These are phyloP conservation scores for Serendipita sp. DNA, from an alignment of 768 basidiomycete genomes.

Conservation along the genomic window DNA sequence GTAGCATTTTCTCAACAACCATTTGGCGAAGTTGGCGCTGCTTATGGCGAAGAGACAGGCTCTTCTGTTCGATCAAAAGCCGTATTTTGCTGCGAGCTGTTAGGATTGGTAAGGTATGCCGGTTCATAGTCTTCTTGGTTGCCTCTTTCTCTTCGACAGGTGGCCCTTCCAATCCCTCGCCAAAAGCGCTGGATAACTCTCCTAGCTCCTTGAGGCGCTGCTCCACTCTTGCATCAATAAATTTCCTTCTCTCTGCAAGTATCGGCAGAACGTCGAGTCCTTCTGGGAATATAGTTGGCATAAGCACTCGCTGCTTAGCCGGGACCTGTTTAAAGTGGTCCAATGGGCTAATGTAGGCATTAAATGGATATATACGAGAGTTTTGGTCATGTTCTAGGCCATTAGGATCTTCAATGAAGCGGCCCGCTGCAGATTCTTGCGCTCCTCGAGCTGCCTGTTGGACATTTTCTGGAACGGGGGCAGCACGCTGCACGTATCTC, in stretches of 20 bases:
- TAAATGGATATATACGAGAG: slow-evolving; percentile 82
- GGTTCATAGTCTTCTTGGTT: slow-evolving; percentile 7
- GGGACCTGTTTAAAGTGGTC: slow-evolving; percentile 52
- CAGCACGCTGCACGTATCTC: slow-evolving; percentile 48
- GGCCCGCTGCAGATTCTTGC: slow-evolving; percentile 43
- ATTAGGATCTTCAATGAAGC: slow-evolving; percentile 19
- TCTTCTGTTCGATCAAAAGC: slow-evolving; percentile 86
- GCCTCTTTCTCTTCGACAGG: slow-evolving; percentile 23
- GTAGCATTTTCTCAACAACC: slow-evolving; percentile 73
- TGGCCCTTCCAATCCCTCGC: slow-evolving; percentile 52
- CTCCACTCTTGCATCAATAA: slow-evolving; percentile 72
- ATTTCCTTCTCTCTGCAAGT: slow-evolving; percentile 80
- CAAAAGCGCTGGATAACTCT: slow-evolving; percentile 58
- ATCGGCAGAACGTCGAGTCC: slow-evolving; percentile 88
- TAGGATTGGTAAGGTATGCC: slow-evolving; percentile 30
- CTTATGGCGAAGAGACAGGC: slow-evolving; percentile 74
- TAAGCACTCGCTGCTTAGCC: slow-evolving; percentile 59
- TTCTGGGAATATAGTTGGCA: slow-evolving; percentile 79
- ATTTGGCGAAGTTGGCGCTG: slow-evolving; percentile 76
- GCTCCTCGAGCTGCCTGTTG: slow-evolving; percentile 54
- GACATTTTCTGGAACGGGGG: slow-evolving; percentile 50
- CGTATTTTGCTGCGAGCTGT: slow-evolving; percentile 67
- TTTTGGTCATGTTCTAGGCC: slow-evolving; percentile 62
- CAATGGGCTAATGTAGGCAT: slow-evolving; percentile 64
- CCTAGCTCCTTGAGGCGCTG: slow-evolving; percentile 84